A percentile compares a stretch with the other conserved stretches of the same genome.
These are phyloP conservation scores for Rhexocercosporidium sp. DNA, from an alignment of 2,329 filamentous ascomycete species.

Conservation along the genomic window DNA sequence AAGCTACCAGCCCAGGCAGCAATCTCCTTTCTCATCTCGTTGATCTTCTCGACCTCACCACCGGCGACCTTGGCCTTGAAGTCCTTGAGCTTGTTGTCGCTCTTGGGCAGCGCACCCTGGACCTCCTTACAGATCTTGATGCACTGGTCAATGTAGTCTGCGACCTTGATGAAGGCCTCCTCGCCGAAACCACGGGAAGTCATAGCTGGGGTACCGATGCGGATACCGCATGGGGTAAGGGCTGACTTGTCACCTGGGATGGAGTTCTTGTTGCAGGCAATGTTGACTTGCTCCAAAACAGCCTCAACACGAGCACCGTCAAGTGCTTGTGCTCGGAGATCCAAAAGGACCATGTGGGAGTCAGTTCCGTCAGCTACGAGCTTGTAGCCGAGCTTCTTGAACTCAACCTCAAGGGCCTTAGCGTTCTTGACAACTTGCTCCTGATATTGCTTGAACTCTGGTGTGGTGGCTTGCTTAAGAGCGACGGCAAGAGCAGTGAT, in stretches of 20 bases:
- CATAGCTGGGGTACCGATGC: constrained; percentile 97
- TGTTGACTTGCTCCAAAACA: constrained; percentile 96
- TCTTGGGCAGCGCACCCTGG: constrained; percentile 85
- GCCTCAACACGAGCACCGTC: constrained; percentile 96
- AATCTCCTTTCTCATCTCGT: constrained; percentile 87
- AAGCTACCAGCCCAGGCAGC: constrained; percentile 84
- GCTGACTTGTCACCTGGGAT: constrained; percentile 98
- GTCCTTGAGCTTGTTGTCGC: constrained; percentile 99
- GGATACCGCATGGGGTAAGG: constrained; percentile 90
- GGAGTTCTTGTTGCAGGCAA: constrained; percentile 99
- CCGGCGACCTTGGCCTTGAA: constrained; percentile 91
- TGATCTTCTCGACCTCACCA: constrained; percentile 81
- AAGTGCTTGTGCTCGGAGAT: constrained; percentile 84
- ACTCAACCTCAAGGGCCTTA: constrained; percentile 83
- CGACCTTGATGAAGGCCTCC: constrained; percentile 90
- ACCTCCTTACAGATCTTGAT: constrained; percentile 91
- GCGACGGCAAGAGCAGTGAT: constrained; percentile 96
- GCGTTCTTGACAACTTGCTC: constrained; percentile 91
- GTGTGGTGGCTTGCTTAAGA: constrained; percentile 87
- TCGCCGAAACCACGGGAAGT: constrained; percentile 92
- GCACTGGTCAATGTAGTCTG: constrained; percentile 83
- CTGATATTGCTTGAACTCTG: constrained; percentile 95
- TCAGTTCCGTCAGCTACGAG: constrained; percentile 95
- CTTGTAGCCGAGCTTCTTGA: constrained; percentile 89
- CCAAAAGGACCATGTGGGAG: constrained; percentile 95